These are phyloP conservation scores for Aspergillus puulaauensis DNA, from an alignment of 2,329 filamentous ascomycete genomes.

Conservation along the genomic window DNA sequence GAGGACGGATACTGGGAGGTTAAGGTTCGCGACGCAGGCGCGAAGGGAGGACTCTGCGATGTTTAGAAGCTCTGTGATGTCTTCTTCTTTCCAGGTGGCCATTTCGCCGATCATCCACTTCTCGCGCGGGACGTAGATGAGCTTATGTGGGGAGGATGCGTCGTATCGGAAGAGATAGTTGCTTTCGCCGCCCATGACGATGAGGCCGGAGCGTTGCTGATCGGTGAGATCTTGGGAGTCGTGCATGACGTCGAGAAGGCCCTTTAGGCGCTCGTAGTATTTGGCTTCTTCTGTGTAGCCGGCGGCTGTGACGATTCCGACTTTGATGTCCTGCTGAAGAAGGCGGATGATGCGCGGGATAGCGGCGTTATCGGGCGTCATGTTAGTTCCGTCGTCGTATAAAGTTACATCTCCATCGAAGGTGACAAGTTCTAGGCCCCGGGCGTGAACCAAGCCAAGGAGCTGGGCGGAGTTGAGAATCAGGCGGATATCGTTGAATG, in stretches of 20 bases:
- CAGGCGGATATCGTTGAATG: constrained; percentile 93
- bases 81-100: constrained; percentile 54
- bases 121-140: constrained; percentile 61
- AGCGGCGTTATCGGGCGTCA: constrained; percentile 73
- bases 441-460: constrained; percentile 77
- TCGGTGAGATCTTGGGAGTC: constrained; percentile 61
- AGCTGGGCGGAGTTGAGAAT: constrained; percentile 93
- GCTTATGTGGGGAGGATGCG: constrained; percentile 61
- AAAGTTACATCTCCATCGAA: constrained; percentile 98
- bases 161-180: constrained; percentile 91
- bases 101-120: constrained; percentile 63
- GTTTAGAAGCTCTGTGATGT: constrained; percentile 80
- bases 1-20: constrained; percentile 74
- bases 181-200: constrained; percentile 93
- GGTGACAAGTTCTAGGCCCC: constrained; percentile 78
- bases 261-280: constrained; percentile 85
- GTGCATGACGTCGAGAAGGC: constrained; percentile 77
- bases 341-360: constrained; percentile 69
- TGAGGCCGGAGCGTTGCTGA: constrained; percentile 71
- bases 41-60: constrained; percentile 80
- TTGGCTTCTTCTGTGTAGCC: constrained; percentile 85
- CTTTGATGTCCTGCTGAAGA: constrained; percentile 72
- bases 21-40: constrained; percentile 77
- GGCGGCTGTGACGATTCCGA: constrained; percentile 95
- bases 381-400: constrained; percentile 82